Evolutionary conservation across 2,329 filamentous ascomycete genomes (phyloP).

Genomic region (Zasmidium cellare): DNA sequence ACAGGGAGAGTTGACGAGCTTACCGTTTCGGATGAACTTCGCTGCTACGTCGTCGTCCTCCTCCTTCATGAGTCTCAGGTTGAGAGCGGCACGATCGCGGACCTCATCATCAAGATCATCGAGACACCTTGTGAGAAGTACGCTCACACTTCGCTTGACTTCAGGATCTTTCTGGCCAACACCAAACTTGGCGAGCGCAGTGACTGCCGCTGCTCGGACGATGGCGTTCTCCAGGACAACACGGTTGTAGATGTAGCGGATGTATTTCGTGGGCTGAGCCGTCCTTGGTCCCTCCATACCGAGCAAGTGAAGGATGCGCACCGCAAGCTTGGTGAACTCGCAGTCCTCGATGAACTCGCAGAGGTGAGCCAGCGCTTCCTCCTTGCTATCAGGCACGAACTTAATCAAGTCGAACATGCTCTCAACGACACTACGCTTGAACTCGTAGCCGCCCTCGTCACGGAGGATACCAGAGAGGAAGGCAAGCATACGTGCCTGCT

Average conservation of each 20-base stretch:
- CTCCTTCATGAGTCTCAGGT: slow-evolving; percentile 87
- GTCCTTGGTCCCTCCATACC: slow-evolving; percentile 95
- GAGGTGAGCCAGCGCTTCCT: slow-evolving; percentile 84
- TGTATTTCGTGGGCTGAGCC: slow-evolving; percentile 94
- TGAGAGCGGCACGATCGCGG: slow-evolving; percentile 89
- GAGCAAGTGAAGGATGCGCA: slow-evolving; percentile 90
- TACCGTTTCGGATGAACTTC: slow-evolving; percentile 91
- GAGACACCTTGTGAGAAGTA: slow-evolving; percentile 87
- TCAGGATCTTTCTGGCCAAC: slow-evolving; percentile 95
- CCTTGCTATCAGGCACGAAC: slow-evolving; percentile 86
- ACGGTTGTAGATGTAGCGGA: slow-evolving; percentile 98
- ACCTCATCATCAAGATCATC: slow-evolving; percentile 99
- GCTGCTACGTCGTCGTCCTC: slow-evolving; percentile 78
- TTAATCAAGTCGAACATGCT: slow-evolving; percentile 99
- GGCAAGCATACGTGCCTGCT: slow-evolving; percentile 95
- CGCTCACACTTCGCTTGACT: slow-evolving; percentile 92
- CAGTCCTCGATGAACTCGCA: slow-evolving; percentile 99
- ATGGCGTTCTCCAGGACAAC: slow-evolving; percentile 97
- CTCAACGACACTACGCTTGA: slow-evolving; percentile 96
- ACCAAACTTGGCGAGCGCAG: slow-evolving; percentile 93
- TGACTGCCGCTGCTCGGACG: slow-evolving; percentile 91
- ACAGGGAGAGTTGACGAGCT: slow-evolving; percentile 25
- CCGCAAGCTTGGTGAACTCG: slow-evolving; percentile 96
- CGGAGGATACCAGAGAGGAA: slow-evolving; percentile 96
- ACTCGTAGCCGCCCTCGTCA: slow-evolving; percentile 96